Conservation (phyloP, 108 stramenopile genomes). For the Nitzschia putrida region DNA sequence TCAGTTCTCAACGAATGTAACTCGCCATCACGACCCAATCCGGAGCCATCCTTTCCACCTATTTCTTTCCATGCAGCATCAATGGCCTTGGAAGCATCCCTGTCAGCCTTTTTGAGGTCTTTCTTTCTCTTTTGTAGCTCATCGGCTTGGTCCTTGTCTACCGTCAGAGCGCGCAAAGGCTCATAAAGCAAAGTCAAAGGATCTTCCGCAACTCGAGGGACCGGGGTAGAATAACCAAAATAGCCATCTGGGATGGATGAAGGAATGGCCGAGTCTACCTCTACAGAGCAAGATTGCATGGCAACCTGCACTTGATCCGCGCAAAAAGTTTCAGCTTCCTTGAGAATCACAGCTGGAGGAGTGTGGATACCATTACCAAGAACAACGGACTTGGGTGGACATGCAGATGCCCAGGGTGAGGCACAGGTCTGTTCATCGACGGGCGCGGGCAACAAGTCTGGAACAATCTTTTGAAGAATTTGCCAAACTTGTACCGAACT, state of each 20-base stretch:
- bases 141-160: constrained; percentile 12
- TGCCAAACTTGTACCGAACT: constrained; percentile 56
- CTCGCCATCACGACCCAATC: constrained; percentile 68
- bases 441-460: constrained; percentile 14
- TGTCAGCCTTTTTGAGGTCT: constrained; percentile 22
- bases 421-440: constrained; percentile 34
- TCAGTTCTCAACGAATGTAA: constrained; percentile 54
- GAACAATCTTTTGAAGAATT: constrained; percentile 27
- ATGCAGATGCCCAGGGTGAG: constrained; percentile 44
- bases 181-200: constrained; percentile 37
- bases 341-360: constrained; percentile 41
- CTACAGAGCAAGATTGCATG: constrained; percentile 6
- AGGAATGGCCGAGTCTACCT: constrained; percentile 14
- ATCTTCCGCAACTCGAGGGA: constrained; percentile 45
- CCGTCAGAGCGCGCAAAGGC: constrained; percentile 23
- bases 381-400: constrained; percentile 51
- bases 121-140: constrained; percentile 18
- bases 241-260: constrained; percentile 58
- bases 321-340: constrained; percentile 49
- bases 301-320: constrained; percentile 10
- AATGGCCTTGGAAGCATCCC: constrained; percentile 29
- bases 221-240: constrained; percentile 48
- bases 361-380: constrained; percentile 16
- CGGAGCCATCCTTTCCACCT: constrained; percentile 43
- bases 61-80: constrained; percentile 46